Evolutionary conservation across 116 monocot species (phyloP), one percentile per base, ranked within the genome.

Genomic region (Trichopus zeylanicus): DNA sequence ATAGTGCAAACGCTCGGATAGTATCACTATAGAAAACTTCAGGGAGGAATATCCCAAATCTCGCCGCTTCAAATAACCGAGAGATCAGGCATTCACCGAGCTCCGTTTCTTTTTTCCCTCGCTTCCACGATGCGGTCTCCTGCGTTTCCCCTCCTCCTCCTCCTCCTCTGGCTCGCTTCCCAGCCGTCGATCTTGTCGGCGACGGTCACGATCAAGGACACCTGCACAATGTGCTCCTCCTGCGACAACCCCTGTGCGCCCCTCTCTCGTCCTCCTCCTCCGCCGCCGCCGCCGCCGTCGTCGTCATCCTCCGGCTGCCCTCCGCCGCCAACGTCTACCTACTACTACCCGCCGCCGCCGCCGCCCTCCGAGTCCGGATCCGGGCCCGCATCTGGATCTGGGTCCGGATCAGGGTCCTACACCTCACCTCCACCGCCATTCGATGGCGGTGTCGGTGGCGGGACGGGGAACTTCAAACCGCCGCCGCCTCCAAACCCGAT

Each of bases 211-310:
- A 26, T 26, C 49, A 65, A 53, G 31, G 64, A 61, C 37, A 47
- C 71, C n/a, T 84, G 84, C 72, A 69, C 67, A 70, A 75, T 83
- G 83, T 83, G 83, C 71, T 53, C 70, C 49, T 74, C 78, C 25
- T 83, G 83, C 53, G 83, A 83, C 51, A 74, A 83, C 60, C 83
- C 83, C 9, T 83, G 83, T 56, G 16, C 2, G 32, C 20, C 64
- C 18, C 69, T 55, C 2, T 68, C 67, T 7, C 67, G 71, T 0
- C 78, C 75, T 10, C 61, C 78, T 6, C 55, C 66, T 0, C 31
- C 46, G 12, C 1, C 20, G 6, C 5, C 70, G 1, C 65, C 67
- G 34, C 64, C n/a, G n/a, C n/a, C n/a, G n/a, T n/a, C 73, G 6
- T 39, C 72, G 0, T 7, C 51, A 4, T 22, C 38, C 42, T 21